Evolutionary conservation across 2,329 filamentous ascomycete species (phyloP), one percentile per base, ranked within the genome.

Genomic region (Arthrobotrys conoides): DNA sequence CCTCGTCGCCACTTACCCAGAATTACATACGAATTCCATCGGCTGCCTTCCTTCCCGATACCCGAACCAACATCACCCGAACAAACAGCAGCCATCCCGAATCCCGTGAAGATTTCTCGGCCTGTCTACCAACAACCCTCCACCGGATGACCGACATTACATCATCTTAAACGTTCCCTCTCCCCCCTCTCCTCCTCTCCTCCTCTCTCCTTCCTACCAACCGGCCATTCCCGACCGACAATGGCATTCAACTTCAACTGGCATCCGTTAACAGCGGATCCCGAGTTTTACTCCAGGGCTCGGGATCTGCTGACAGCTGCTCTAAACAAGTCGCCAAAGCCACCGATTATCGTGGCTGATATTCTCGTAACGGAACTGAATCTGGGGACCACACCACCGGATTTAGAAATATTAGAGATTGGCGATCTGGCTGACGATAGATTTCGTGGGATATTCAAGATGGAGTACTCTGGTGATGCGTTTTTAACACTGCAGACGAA

Each of bases 171-270:
- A 72, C 63, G 46, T 36, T 20, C 53, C 36, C 38, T 51, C 48
- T 41, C 41, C 18, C 51, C 33, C 20, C 36, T 16, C 10, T 22
- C 38, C 24, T 20, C 36, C 38, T 22, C 27, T 53, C 41, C 46
- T 65, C 57, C 38, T 44, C 41, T 20, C 22, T 24, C 9, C 20
- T 44, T 44, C 57, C 22, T 38, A 16, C 12, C 20, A 51, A 18
- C 68, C 18, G n/a, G 27, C 44, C 53, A 38, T 61, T 61, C 27
- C 36, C 33, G 57, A 61, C 57, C 75, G 70, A 70, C 69, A 76
- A 99, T 99, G 96, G 96, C 96, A 82, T 99, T 99, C 92, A 98
- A 98, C 88, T 99, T 99, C 92, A 98, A 98, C 93, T 99, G 96
- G 96, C 97, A 94, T 89, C 96, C 96, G 84, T 89, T 99, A 81